Conservation (phyloP, 306 rosid species). For the Senna tora region DNA sequence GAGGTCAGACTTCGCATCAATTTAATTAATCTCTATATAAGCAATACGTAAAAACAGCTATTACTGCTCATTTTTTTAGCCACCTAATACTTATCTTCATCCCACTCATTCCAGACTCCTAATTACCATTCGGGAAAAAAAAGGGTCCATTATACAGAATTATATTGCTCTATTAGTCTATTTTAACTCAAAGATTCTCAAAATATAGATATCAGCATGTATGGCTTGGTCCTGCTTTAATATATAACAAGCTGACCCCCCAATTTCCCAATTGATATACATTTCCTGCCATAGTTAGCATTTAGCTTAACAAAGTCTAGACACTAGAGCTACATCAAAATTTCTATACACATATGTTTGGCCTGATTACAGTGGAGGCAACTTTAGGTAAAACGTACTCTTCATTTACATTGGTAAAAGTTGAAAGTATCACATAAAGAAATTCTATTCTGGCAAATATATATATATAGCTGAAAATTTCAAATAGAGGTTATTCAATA, state of each 20-base stretch:
- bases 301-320: slow-evolving; percentile 14
- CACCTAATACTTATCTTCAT: not conserved
- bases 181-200: slow-evolving; percentile 14
- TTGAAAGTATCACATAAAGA: slow-evolving; percentile 2
- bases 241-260: slow-evolving; percentile 16
- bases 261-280: not conserved
- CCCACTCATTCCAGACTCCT: not conserved
- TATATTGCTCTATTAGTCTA: not conserved
- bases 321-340: not conserved
- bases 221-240: not conserved
- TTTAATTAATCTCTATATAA: not conserved
- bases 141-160: not conserved
- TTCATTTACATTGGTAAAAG: not conserved
- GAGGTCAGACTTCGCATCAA: not conserved
- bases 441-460: not conserved
- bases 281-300: slow-evolving; percentile 28
- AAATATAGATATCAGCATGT: slow-evolving; percentile 21
- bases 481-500: slow-evolving; percentile 16
- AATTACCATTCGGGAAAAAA: not conserved
- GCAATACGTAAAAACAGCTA: slow-evolving; percentile 3
- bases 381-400: not conserved
- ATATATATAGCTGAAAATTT: not conserved
- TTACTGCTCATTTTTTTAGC: not conserved
- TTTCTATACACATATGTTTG: slow-evolving; percentile 11
- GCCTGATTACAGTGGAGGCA: not conserved